Evolutionary conservation across 805 yeast genomes (phyloP).

Genomic region (Zygoascus bituminiphila): DNA sequence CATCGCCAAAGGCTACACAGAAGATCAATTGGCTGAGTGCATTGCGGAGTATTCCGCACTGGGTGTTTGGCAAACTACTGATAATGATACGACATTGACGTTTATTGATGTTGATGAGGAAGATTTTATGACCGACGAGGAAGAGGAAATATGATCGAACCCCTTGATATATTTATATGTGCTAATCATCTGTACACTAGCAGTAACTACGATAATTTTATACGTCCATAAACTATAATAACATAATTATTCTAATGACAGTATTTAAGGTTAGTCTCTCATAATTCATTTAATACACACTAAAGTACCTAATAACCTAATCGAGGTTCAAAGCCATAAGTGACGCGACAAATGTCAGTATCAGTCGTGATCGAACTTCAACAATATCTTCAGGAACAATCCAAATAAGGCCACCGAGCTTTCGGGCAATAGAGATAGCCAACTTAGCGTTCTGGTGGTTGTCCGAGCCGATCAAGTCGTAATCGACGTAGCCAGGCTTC

Average conservation of each 20-base stretch:
- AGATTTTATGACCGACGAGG: neutral
- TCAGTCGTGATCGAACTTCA: constrained; percentile 90
- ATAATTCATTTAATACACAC: neutral
- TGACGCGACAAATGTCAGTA: constrained; percentile 90
- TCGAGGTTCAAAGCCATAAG: constrained; percentile 58
- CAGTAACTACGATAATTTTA: too few species aligned
- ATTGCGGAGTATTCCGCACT: constrained; percentile 62
- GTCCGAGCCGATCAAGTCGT: constrained; percentile 84
- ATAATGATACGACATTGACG: constrained; percentile 37
- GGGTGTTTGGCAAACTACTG: constrained; percentile 68
- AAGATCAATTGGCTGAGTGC: constrained; percentile 67
- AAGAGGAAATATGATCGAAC: neutral
- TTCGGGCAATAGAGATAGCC: constrained; percentile 97
- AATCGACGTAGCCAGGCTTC: constrained; percentile 97
- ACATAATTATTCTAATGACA: too few species aligned
- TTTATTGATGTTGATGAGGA: constrained; percentile 11
- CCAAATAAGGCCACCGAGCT: constrained; percentile 96
- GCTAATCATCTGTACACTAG: neutral
- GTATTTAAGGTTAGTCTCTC: too few species aligned
- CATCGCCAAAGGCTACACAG: constrained; percentile 76
- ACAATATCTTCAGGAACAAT: constrained; percentile 99
- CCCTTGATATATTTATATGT: neutral
- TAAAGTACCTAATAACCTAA: constrained; percentile 3
- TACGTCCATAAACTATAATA: too few species aligned
- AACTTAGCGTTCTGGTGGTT: constrained; percentile 89